phyloP scores from a whole-genome alignment of 1,284 basidiomycete species.

The Irpex sp. region DNA sequence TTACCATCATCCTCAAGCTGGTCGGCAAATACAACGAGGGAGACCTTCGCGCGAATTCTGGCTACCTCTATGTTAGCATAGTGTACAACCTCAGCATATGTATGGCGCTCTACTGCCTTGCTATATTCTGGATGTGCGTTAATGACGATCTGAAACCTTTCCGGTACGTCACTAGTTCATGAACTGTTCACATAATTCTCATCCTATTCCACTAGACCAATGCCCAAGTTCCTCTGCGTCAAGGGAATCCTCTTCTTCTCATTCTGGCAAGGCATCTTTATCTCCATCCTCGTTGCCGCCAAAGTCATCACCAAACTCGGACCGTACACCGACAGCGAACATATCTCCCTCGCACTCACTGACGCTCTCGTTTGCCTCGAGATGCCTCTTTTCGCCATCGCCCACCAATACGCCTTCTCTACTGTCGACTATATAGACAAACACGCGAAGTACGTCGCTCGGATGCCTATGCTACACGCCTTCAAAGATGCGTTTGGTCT shows the following conservation, averaged over 20 bases:
- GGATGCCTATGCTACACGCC: conserved; percentile 86
- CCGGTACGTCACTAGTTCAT: conserved; percentile 44
- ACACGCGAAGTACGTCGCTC: conserved; percentile 68
- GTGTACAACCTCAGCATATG: conserved; percentile 77
- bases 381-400: conserved; percentile 96
- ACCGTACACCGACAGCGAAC: conserved; percentile 86
- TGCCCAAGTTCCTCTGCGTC: conserved; percentile 96
- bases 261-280: conserved; percentile 92
- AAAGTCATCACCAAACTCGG: conserved; percentile 77
- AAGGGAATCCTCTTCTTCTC: conserved; percentile 98
- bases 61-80: conserved; percentile 90
- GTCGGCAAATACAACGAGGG: conserved; percentile 91
- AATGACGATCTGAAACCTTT: conserved; percentile 85
- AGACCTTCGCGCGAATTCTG: conserved; percentile 77
- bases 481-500: conserved; percentile 85
- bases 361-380: conserved; percentile 93
- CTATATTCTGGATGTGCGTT: conserved; percentile 93
- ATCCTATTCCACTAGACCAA: conserved; percentile 41
- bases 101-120: conserved; percentile 81
- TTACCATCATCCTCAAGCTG: conserved; percentile 85
- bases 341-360: conserved; percentile 87
- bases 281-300: conserved; percentile 87
- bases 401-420: conserved; percentile 88
- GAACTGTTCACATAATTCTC: conserved; percentile 1
- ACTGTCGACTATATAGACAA: conserved; percentile 81